Percentiles rank a stretch among this genome's conserved stretches.
Evolutionary conservation across 768 basidiomycete genomes (phyloP).

Genomic region (Phanerodontia chrysosporium): DNA sequence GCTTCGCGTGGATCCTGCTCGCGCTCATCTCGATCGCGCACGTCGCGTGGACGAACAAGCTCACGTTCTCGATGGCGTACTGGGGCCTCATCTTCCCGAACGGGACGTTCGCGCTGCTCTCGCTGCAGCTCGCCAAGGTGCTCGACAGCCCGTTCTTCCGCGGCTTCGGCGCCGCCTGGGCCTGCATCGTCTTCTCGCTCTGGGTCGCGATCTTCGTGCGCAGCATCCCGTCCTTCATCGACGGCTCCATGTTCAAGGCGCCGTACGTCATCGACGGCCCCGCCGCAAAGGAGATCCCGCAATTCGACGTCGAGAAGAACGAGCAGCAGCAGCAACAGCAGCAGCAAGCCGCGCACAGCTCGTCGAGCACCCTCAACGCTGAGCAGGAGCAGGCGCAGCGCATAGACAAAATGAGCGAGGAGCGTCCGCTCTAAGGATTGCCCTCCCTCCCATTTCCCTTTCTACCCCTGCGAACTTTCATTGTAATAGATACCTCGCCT

Average conservation of each 20-base stretch:
- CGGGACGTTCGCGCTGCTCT: conserved; percentile 46
- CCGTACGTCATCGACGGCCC: conserved; percentile 14
- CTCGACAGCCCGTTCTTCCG: conserved; percentile 49
- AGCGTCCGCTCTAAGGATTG: conserved; percentile 61
- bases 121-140: conserved; percentile 44
- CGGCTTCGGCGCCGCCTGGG: conserved; percentile 51
- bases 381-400: conserved; percentile 48
- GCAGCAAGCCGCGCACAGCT: conserved; percentile 85
- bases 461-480: not conserved
- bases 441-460: conserved; percentile 22
- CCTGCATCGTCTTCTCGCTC: conserved; percentile 40
- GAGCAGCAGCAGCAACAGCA: conserved; percentile 93
- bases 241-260: conserved; percentile 38
- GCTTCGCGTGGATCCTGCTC: conserved; percentile 46
- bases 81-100: conserved; percentile 59
- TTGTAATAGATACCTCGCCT: not conserved
- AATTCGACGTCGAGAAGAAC: conserved; percentile 64
- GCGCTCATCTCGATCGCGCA: conserved; percentile 37
- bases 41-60: conserved; percentile 22
- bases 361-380: conserved; percentile 43
- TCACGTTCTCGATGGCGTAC: conserved; percentile 44
- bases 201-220: conserved; percentile 61
- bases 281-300: conserved; percentile 23
- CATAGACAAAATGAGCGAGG: conserved; percentile 6
- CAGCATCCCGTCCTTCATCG: conserved; percentile 75